Percentiles rank a stretch among this genome's conserved stretches.
These are phyloP conservation scores for Venturia carpophila DNA, from an alignment of 2,329 filamentous ascomycete species.

Conservation along the genomic window DNA sequence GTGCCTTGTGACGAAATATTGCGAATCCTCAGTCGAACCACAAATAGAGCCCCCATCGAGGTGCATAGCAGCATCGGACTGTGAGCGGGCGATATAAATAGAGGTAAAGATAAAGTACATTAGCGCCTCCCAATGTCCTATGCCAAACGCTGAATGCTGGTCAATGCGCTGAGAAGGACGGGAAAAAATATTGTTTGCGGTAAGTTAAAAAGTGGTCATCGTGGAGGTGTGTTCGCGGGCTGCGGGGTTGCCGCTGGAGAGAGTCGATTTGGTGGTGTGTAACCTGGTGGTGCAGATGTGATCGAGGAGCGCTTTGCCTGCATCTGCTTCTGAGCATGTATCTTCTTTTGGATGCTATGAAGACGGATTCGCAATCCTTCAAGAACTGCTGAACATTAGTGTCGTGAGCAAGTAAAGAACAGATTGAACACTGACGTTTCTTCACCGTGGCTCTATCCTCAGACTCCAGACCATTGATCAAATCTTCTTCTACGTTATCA, in stretches of 20 bases:
- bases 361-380: conserved; percentile 39
- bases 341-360: conserved; percentile 38
- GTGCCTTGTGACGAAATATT: not conserved
- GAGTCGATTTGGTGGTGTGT: conserved; percentile 3
- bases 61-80: not conserved
- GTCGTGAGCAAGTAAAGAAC: not conserved
- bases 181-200: not conserved
- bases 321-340: conserved; percentile 35
- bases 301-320: conserved; percentile 27
- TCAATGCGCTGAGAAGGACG: not conserved
- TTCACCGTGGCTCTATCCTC: conserved; percentile 67
- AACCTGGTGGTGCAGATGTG: not conserved
- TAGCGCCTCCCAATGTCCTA: not conserved
- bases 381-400: conserved; percentile 36
- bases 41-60: not conserved
- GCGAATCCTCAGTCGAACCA: not conserved
- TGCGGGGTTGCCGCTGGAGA: conserved; percentile 14
- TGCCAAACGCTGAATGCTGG: conserved; percentile 4
- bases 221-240: conserved; percentile 4
- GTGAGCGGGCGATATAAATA: not conserved
- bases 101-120: conserved; percentile 6
- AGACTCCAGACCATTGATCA: conserved; percentile 49
- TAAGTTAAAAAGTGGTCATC: not conserved
- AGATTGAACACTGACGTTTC: conserved; percentile 52
- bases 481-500: conserved; percentile 39